These are phyloP conservation scores for Lachnellula occidentalis DNA, from an alignment of 2,329 filamentous ascomycete genomes.

Conservation along the genomic window DNA sequence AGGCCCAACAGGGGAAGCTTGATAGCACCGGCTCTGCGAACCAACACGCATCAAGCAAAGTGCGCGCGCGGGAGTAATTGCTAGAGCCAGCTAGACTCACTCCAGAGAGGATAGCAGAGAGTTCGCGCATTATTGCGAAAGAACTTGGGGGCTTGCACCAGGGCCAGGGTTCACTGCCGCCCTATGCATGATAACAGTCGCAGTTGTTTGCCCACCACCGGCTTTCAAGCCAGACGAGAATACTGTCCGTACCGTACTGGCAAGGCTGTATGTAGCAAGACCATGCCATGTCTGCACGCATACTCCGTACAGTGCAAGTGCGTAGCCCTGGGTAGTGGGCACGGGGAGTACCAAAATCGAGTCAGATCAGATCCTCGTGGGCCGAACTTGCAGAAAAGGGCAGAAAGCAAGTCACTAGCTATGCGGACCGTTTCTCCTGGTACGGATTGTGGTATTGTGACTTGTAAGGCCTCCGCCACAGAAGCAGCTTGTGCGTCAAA, in stretches of 20 bases:
- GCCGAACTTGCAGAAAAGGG: not conserved
- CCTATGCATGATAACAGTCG: not conserved
- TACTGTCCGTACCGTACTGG: not conserved
- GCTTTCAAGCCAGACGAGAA: not conserved
- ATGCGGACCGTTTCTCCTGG: slow-evolving; percentile 1
- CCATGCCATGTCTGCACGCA: not conserved
- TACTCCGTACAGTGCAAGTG: not conserved
- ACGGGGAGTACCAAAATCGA: not conserved
- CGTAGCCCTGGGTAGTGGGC: not conserved
- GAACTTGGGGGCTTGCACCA: not conserved
- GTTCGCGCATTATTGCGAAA: not conserved
- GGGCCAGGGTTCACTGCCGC: not conserved
- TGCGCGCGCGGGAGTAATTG: not conserved
- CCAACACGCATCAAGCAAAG: not conserved
- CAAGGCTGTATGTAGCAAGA: not conserved
- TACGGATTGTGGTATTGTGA: not conserved
- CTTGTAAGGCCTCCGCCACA: not conserved
- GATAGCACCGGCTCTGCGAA: not conserved
- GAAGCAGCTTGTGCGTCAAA: not conserved
- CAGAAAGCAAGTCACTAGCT: not conserved
- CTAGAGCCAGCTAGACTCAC: not conserved
- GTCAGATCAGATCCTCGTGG: not conserved
- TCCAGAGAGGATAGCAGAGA: not conserved
- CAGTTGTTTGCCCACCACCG: no score
- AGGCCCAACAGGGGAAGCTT: not conserved